Evolutionary conservation across 1,139 yeast species (phyloP), one percentile per base, ranked within the genome.

Genomic region (Citeromyces hawaiiensis): DNA sequence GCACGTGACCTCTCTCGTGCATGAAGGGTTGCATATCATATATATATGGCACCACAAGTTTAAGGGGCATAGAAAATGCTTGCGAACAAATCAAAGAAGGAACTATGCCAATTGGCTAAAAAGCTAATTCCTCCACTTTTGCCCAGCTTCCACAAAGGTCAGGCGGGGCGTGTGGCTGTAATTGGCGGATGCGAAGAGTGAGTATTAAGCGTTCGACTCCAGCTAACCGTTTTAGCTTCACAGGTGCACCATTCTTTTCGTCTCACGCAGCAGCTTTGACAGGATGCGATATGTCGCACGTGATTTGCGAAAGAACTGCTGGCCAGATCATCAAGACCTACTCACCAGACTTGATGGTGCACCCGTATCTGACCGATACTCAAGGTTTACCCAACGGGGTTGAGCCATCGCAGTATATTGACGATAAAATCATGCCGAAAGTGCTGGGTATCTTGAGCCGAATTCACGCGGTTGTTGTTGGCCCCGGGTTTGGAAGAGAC

Each of bases 201-300:
- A 45, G 64, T 49, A n/a, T n/a, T n/a, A n/a, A n/a, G n/a, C n/a
- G n/a, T n/a, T n/a, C n/a, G n/a, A n/a, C n/a, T n/a, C n/a, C n/a
- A n/a, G n/a, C n/a, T n/a, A n/a, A n/a, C n/a, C n/a, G n/a, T n/a
- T n/a, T n/a, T 32, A 61, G 65, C 53, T 86, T 83, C 55, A 88
- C 97, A 0, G 98, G 98, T 0, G 98, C 98, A 0, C 98, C 98
- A 2, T 91, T 68, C 60, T 91, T 91, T 56, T 72, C 94, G 21
- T 81, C 93, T 10, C 79, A 83, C 54, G 83, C 96, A 1, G 75
- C 94, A 1, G 83, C 94, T 2, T 60, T 82, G 27, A 70, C 82
- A 38, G 98, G 98, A 0, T 83, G 91, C 36, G 98, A 91, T 53
- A 66, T 91, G 63, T 74, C 91, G 29, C 97, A 91, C 59, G 70